Conservation (phyloP, 179 eudicot species). For the Dionaea muscipula region DNA sequence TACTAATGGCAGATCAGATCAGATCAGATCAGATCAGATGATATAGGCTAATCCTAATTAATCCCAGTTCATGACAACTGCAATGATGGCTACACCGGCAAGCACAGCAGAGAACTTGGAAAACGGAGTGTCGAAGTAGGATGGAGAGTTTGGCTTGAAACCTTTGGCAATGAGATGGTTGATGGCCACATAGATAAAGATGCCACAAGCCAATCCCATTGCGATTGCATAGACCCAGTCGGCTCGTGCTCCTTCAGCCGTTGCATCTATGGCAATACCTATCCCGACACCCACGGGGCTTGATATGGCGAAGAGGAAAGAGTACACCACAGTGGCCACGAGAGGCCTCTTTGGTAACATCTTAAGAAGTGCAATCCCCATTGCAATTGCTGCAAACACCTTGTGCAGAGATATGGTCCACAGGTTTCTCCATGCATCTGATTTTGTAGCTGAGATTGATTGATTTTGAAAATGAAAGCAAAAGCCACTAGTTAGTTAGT, state of each 20-base stretch:
- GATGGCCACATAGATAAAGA: constrained; percentile 66
- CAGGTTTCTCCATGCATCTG: constrained; percentile 66
- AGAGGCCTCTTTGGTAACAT: constrained; percentile 77
- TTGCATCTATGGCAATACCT: constrained; percentile 64
- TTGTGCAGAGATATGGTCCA: constrained; percentile 84
- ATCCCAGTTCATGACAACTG: constrained; percentile 75
- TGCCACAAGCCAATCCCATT: constrained; percentile 72
- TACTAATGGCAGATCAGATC: too few relatives aligned
- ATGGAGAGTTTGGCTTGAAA: constrained; percentile 36
- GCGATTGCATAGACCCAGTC: constrained; percentile 68
- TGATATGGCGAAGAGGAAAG: constrained; percentile 64
- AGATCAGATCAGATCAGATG: too few relatives aligned
- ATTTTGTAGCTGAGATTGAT: constrained; percentile 28
- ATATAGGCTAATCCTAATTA: too few relatives aligned
- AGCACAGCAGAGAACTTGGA: constrained; percentile 51
- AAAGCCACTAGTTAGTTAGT: too few relatives aligned
- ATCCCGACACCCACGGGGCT: constrained; percentile 74
- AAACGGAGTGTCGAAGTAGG: constrained; percentile 47
- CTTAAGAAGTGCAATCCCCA: constrained; percentile 71
- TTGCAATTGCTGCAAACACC: constrained; percentile 65
- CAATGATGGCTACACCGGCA: constrained; percentile 46
- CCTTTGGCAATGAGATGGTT: constrained; percentile 75
- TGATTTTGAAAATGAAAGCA: background rate
- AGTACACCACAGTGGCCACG: constrained; percentile 29
- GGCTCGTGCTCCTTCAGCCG: constrained; percentile 40